phyloP scores from a whole-genome alignment of 73 alveolate species.

The Blepharisma japonicum region DNA sequence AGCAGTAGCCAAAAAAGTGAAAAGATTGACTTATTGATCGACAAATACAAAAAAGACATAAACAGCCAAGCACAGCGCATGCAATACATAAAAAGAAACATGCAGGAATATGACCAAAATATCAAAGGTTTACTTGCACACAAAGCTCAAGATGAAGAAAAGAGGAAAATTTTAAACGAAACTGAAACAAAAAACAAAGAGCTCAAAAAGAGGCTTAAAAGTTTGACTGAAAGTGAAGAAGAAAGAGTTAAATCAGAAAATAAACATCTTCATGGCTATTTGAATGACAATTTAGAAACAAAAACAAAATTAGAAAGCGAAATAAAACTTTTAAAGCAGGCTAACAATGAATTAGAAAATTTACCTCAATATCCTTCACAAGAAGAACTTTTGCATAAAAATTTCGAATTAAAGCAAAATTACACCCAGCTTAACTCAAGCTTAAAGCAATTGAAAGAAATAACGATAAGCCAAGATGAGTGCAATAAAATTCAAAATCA shows the following conservation, averaged over 20 bases:
- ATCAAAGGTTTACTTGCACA: constrained; percentile 2
- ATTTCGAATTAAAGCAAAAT: neutral
- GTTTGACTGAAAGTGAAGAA: neutral
- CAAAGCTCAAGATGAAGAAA: constrained; percentile 20
- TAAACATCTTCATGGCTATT: neutral
- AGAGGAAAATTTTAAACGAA: neutral
- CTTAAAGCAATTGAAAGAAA: neutral
- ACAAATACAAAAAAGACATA: constrained; percentile 24
- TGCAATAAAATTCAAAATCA: neutral
- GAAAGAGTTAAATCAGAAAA: constrained; percentile 20
- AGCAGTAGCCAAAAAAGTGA: too few species aligned
- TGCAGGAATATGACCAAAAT: constrained; percentile 27
- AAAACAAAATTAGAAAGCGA: neutral
- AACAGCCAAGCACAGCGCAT: neutral
- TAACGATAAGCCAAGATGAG: constrained; percentile 7
- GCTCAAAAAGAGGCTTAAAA: constrained; percentile 2
- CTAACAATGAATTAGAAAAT: neutral
- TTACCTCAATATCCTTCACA: neutral
- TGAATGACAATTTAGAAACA: constrained; percentile 4
- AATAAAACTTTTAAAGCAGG: constrained; percentile 2
- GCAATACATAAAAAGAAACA: constrained; percentile 24
- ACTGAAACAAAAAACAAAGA: constrained; percentile 16
- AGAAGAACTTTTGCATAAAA: neutral
- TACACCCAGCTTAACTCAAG: neutral
- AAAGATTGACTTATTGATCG: constrained; percentile 11